Evolutionary conservation across 2,329 filamentous ascomycete genomes (phyloP), one percentile per base, ranked within the genome.

Genomic region (Aspergillus viridinutans): DNA sequence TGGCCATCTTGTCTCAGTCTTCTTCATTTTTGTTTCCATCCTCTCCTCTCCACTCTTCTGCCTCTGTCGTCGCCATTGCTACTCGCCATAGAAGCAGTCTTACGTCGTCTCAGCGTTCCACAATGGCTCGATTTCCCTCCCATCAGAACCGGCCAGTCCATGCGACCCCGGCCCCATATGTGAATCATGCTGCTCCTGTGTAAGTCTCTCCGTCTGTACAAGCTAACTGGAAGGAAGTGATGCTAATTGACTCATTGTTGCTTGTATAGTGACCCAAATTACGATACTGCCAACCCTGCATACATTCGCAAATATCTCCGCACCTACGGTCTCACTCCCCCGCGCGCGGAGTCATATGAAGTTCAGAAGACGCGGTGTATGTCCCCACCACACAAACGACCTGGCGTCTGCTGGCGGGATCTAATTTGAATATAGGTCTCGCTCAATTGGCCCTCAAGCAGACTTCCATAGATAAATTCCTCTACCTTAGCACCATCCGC

Each of bases 281-380:
- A 74, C 59, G 78, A 81, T 60, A 81, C 78, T 50, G 76, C 78
- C 58, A 78, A 80, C 63, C 77, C 78, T 40, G 65, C 75, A 48
- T 77, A 79, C 56, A 78, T 80, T 49, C 78, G 78, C 70, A 80
- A 79, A 64, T 80, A 80, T 67, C 74, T 80, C 58, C 76, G 77
- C 61, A 80, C 78, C 20, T 80, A 81, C 64, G 78, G 78, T 53
- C 70, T 81, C 57, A 79, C 77, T 58, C 78, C 78, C 62, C 78
- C 78, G 49, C 76, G 75, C 53, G 73, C 77, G 49, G 78, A 81
- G 62, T 74, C 71, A 58, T 79, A 80, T 62, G 78, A 81, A 60
- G 71, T 73, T 43, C 78, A 81, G 64, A 78, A 78, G 71, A 73
- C 74, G 63, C 74, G 78, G 70, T 80, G 78, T 72, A 66, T 55